phyloP scores from a whole-genome alignment of 179 eudicot species.

The Silene coronaria region DNA sequence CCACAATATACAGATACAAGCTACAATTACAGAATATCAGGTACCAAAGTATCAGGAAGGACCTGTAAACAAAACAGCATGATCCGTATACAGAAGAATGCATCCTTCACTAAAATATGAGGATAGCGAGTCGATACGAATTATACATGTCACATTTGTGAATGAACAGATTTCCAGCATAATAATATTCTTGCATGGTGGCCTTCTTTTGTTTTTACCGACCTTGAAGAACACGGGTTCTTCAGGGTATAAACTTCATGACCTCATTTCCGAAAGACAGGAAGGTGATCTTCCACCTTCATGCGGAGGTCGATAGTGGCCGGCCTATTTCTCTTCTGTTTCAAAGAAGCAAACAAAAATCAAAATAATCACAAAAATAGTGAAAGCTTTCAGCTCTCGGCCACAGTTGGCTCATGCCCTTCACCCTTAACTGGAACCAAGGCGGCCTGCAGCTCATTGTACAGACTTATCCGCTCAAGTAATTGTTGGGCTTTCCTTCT shows the following conservation, averaged over 20 bases:
- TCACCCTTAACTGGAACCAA: constrained; percentile 39
- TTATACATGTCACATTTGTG: constrained; percentile 24
- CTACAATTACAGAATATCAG: neutral
- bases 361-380: constrained; percentile 18
- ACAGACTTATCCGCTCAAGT: constrained; percentile 66
- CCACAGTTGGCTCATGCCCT: constrained; percentile 26
- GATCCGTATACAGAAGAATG: constrained; percentile 18
- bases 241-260: constrained; percentile 1
- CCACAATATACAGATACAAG: neutral
- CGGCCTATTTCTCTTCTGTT: constrained; percentile 38
- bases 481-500: constrained; percentile 79
- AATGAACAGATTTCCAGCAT: constrained; percentile 10
- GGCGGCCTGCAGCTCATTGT: constrained; percentile 56
- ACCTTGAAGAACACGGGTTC: constrained; percentile 9
- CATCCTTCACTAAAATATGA: constrained; percentile 43
- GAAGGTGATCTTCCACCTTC: constrained; percentile 64
- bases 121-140: constrained; percentile 40
- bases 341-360: constrained; percentile 21
- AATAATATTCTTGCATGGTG: constrained; percentile 13
- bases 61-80: neutral
- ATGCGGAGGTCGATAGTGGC: constrained; percentile 16
- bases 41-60: neutral
- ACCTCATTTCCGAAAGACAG: constrained; percentile 22
- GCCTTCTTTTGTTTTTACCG: constrained; percentile 11
- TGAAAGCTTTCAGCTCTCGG: constrained; percentile 31